Base-by-base conservation (phyloP, 1,284 basidiomycete species). In the Microbotryum silenes-acaulis region DNA sequence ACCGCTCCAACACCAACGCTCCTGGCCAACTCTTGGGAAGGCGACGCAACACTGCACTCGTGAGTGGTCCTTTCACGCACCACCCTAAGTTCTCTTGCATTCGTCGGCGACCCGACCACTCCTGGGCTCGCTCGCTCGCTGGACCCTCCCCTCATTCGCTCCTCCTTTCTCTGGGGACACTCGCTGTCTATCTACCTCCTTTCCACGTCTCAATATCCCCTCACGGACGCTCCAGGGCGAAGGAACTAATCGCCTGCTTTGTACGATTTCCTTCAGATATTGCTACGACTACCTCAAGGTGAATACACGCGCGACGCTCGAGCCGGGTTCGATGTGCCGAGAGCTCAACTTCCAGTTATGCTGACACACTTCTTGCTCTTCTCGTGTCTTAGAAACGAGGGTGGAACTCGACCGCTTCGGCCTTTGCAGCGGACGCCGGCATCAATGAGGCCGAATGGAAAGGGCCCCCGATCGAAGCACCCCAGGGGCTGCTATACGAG, bases 401-500 rank as follows among this genome's bases (percentile, higher is more conserved):
- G 2, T 69, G 65, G 65, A 59, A 37, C 7, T 61, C 63, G 23
- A 57, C 68, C 1, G 68, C 68, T 6, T 51, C 59, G 2, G 51
- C 50, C 2, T 67, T 69, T 18, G 68, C 68, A 0, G 50, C 59
- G n/a, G 68, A 67, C 37, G 68, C 68, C 5, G 68, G 68, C 3
- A 65, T 69, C 25, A 62, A 67, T 29, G 68, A 69, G 49, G 51
- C 54, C 4, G 48, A 52, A 4, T 69, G 68, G 68, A 61, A 64
- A 54, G 56, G 68, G 12, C 68, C 68, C 6, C 76, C 76, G 0
- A 74, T 78, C 57, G 74, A 77, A 60, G 72, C 74, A 6, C 72
- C 72, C 6, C 76, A 78, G 51, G 75, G 77, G 0, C 63, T 76
- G 6, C 63, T 78, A 44, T 72, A 72, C 60, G 77, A 78, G 76